Evolutionary conservation across 306 rosid genomes (phyloP), one percentile per base, ranked within the genome.

Genomic region (Castanea sativa): DNA sequence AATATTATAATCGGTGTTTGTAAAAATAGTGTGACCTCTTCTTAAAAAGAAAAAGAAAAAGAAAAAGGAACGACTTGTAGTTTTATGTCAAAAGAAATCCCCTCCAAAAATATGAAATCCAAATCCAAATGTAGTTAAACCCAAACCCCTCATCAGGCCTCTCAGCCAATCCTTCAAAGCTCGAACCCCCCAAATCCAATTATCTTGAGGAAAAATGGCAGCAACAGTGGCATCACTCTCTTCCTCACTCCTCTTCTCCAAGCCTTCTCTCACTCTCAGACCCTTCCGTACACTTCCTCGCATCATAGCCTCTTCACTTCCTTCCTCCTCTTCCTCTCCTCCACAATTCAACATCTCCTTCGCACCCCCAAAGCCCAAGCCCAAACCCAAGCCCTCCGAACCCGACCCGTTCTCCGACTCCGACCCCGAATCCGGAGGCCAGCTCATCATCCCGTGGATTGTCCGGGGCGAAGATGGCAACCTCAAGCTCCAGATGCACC

Each of bases 391-490:
- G 6, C 49, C 87, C 30, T 16, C 52, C 0, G 74, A 86, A 27
- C 21, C 76, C 61, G 56, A 55, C 80, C 80, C 72, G 21, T 21
- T 82, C 53, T 21, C 61, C 20, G 88, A 82, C 58, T 52, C 69
- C 23, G 79, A 73, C 11, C 63, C 65, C 4, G 59, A 3, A 0
- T 11, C 71, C 63, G 71, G 55, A 3, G 90, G 90, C 7, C 90
- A 85, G 79, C 91, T 92, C 74, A 73, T 87, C 78, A 90, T 92
- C 70, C 97, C 97, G 0, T 92, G 99, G 99, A 90, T 92, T 32
- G 91, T 91, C 76, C 96, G 98, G 4, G 97, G 94, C 30, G 94
- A 91, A 58, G 98, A 92, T 68, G 98, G 96, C 6, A 86, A 84
- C 45, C 93, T 92, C 74, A 88, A 73, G 85, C 88, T 92, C n/a